These are phyloP conservation scores for Oenanthe javanica DNA, from an alignment of 140 eudicot genomes.

Conservation along the genomic window DNA sequence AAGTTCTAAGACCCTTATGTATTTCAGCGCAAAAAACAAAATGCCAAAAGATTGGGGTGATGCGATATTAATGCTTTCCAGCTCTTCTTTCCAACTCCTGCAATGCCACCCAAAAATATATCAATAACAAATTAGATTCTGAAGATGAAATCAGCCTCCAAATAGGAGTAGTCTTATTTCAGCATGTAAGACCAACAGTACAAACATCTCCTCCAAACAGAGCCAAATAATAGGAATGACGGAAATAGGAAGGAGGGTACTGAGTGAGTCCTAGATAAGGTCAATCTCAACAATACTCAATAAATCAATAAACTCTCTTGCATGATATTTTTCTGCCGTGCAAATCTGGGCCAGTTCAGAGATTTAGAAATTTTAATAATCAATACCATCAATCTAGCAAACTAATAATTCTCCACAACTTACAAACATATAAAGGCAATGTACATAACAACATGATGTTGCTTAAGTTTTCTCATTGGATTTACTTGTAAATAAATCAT, in stretches of 20 bases:
- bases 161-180: too few species aligned
- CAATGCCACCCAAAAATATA: constrained; percentile 7
- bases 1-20: constrained; percentile 40
- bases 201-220: too few species aligned
- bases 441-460: not conserved
- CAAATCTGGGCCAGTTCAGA: too few species aligned
- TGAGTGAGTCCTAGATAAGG: not conserved
- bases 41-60: constrained; percentile 23
- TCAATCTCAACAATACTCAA: not conserved
- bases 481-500: not conserved
- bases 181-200: too few species aligned
- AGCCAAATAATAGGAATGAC: not conserved
- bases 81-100: constrained; percentile 85
- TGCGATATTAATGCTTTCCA: constrained; percentile 18
- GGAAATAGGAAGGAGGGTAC: too few species aligned
- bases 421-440: too few species aligned
- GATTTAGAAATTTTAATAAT: too few species aligned
- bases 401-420: too few species aligned
- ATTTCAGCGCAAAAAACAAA: constrained; percentile 42
- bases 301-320: too few species aligned
- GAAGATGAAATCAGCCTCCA: not conserved
- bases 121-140: not conserved
- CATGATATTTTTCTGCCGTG: too few species aligned
- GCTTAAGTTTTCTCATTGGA: not conserved
- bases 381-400: too few species aligned